These are phyloP conservation scores for Monosporozyma unispora DNA, from an alignment of 805 yeast genomes.

Conservation along the genomic window DNA sequence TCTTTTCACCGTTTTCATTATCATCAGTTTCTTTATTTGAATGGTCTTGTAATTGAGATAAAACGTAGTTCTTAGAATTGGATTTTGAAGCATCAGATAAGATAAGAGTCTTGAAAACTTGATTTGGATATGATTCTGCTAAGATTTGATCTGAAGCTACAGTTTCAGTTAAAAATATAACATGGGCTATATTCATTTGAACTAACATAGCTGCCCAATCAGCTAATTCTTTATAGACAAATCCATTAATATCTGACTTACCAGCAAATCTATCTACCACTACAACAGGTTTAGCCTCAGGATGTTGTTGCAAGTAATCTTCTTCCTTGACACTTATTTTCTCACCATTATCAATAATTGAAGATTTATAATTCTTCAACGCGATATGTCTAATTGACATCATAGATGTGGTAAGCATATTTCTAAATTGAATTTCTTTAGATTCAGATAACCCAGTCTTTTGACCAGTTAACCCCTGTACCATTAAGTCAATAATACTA, in stretches of 20 bases:
- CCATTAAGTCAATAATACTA: slow-evolving; percentile 70
- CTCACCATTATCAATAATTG: slow-evolving; percentile 26
- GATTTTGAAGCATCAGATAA: slow-evolving; percentile 72
- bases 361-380: slow-evolving; percentile 36
- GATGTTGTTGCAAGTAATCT: slow-evolving; percentile 75
- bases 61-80: slow-evolving; percentile 64
- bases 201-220: slow-evolving; percentile 83
- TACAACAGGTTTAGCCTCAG: slow-evolving; percentile 76
- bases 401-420: slow-evolving; percentile 63
- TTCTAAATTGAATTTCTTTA: slow-evolving; percentile 71
- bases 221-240: slow-evolving; percentile 63
- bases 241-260: slow-evolving; percentile 51
- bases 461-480: slow-evolving; percentile 88
- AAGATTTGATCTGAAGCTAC: slow-evolving; percentile 64
- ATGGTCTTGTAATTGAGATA: slow-evolving; percentile 39
- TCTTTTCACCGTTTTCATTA: slow-evolving; percentile 20
- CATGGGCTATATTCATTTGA: slow-evolving; percentile 78
- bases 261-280: slow-evolving; percentile 68
- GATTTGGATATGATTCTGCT: slow-evolving; percentile 70
- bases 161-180: slow-evolving; percentile 78
- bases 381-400: slow-evolving; percentile 67
- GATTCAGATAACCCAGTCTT: slow-evolving; percentile 83
- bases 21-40: slow-evolving; percentile 24
- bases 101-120: slow-evolving; percentile 66
- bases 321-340: slow-evolving; percentile 50